Base-by-base conservation (phyloP, 2,329 filamentous ascomycete species). In the Colletotrichum karsti region DNA sequence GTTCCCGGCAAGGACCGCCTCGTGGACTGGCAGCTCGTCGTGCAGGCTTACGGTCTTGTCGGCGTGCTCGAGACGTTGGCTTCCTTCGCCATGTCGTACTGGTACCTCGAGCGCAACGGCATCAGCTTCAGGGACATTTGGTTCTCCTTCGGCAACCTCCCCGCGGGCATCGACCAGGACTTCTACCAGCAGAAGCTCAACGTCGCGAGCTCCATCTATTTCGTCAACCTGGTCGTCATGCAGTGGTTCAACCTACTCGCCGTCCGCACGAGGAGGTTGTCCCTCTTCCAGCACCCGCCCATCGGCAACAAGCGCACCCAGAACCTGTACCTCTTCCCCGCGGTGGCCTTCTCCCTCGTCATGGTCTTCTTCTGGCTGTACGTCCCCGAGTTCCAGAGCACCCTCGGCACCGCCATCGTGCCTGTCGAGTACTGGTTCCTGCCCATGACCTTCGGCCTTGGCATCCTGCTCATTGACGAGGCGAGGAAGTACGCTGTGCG, bases 201-300 rank as follows among this genome's bases (percentile, higher is more conserved):
- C 70, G 84, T 87, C 68, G 91, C 91, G 0, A 91, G 88, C 39
- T 92, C 90, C 15, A 90, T 95, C 67, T 95, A 95, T 78, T 95
- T 95, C 73, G 87, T 94, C 72, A 95, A 91, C 67, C 81, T 95
- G 22, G 92, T 95, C 2, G 90, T 95, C 54, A 93, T 95, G 91
- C 91, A 93, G 83, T 91, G 90, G 84, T 94, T 94, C 83, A 93
- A 92, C 75, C 82, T 94, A 4, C 86, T 94, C 74, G 89, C 90
- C 1, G 84, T 92, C 5, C 85, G 92, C 15, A 95, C 89, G 2
- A 83, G 90, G 1, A 84, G 88, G 1, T 82, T 91, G 22, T 88
- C 87, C 62, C 87, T 95, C 70, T 90, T 95, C 77, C 90, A 93
- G 74, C 92, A 94, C 72, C 89, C 90, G 3, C 92, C 92, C 0